A percentile compares a stretch with the other conserved stretches of the same genome.
phyloP scores from a whole-genome alignment of 2,329 filamentous ascomycete genomes.

The Cladosporium sp. region DNA sequence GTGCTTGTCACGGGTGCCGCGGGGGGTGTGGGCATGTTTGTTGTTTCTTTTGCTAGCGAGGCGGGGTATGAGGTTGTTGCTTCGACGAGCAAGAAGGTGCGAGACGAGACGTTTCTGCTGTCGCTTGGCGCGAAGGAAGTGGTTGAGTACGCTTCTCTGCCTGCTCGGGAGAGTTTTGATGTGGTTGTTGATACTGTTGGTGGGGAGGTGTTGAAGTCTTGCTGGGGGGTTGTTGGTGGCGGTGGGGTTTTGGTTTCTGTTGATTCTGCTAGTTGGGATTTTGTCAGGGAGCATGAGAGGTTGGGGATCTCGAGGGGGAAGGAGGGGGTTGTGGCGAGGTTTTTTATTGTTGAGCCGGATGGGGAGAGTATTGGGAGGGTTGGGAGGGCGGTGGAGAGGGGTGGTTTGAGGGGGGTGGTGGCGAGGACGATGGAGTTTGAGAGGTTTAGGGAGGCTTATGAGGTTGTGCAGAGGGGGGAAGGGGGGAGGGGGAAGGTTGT shows the following conservation, averaged over 20 bases:
- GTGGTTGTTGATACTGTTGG: conserved; percentile 13
- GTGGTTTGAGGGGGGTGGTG: background rate
- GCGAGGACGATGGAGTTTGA: conserved; percentile 1
- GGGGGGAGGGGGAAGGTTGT: conserved; percentile 3
- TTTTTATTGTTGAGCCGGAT: conserved; percentile 8
- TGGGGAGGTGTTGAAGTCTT: conserved; percentile 1
- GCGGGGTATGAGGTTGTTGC: conserved; percentile 35
- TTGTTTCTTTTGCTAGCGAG: conserved; percentile 36
- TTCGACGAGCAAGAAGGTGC: conserved; percentile 28
- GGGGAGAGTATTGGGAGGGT: background rate
- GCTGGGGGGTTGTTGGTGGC: background rate
- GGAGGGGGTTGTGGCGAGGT: background rate
- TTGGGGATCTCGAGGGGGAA: background rate
- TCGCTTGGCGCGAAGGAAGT: conserved; percentile 35
- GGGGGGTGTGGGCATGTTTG: conserved; percentile 39
- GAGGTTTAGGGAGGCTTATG: conserved; percentile 1
- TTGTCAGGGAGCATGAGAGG: background rate
- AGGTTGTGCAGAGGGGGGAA: background rate
- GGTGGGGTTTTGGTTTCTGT: conserved; percentile 3
- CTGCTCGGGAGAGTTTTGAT: conserved; percentile 16
- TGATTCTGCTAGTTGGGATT: conserved; percentile 27
- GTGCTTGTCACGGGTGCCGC: conserved; percentile 40
- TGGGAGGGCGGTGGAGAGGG: conserved; percentile 1
- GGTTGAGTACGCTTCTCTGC: conserved; percentile 32
- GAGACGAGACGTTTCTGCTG: conserved; percentile 29